Percentiles rank a stretch among this genome's conserved stretches.
phyloP scores from a whole-genome alignment of 169 alveolate genomes.

The Eimeria mitis region DNA sequence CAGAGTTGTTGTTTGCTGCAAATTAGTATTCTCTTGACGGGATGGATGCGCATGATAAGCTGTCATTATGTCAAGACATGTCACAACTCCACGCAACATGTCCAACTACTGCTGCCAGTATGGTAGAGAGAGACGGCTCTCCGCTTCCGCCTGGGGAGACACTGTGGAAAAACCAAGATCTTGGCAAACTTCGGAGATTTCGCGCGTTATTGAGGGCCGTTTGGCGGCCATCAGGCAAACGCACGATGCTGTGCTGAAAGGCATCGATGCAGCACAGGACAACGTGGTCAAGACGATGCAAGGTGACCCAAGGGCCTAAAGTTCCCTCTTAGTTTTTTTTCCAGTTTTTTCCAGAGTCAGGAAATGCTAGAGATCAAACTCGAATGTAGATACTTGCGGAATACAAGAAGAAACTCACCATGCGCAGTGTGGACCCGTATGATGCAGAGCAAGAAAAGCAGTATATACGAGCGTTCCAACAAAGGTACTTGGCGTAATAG shows the following conservation, averaged over 20 bases:
- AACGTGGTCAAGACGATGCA: slow-evolving; percentile 47
- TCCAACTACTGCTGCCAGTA: slow-evolving; percentile 14
- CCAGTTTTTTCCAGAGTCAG: neutral
- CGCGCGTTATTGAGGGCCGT: slow-evolving; percentile 11
- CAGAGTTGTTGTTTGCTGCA: neutral
- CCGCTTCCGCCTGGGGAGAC: slow-evolving; percentile 59
- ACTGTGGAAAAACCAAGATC: neutral
- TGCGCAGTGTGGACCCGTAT: neutral
- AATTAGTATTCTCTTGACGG: neutral
- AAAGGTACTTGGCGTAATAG: neutral
- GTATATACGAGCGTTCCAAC: slow-evolving; percentile 21
- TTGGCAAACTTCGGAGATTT: neutral
- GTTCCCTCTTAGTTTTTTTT: neutral
- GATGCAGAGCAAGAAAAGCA: slow-evolving; percentile 64
- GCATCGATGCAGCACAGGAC: slow-evolving; percentile 52
- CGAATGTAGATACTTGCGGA: neutral
- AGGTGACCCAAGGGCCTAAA: slow-evolving; percentile 52
- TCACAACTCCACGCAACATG: neutral
- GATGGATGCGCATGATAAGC: neutral
- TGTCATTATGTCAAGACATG: neutral
- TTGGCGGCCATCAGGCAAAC: slow-evolving; percentile 64
- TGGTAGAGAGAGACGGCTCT: slow-evolving; percentile 21
- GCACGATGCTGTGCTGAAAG: slow-evolving; percentile 39
- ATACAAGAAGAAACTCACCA: neutral
- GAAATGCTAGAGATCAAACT: neutral